Conservation (phyloP, 306 rosid genomes). For the Begonia fuchsioides region DNA sequence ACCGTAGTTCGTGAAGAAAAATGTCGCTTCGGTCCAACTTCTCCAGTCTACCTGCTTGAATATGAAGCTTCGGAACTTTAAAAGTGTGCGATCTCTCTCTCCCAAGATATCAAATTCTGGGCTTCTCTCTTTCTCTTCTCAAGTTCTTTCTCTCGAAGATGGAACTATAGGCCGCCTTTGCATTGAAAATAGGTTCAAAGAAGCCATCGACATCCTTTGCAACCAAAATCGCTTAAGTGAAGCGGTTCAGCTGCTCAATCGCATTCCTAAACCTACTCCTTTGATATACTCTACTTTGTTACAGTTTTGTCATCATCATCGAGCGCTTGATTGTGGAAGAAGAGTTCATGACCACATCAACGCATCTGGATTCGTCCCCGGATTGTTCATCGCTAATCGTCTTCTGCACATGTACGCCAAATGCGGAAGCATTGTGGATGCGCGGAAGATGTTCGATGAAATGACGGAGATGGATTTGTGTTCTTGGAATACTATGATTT, state of each 20-base stretch:
- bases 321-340: slow-evolving; percentile 40
- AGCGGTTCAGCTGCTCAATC: slow-evolving; percentile 29
- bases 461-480: slow-evolving; percentile 47
- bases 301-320: slow-evolving; percentile 25
- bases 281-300: slow-evolving; percentile 32
- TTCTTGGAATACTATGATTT: slow-evolving; percentile 58
- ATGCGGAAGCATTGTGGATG: slow-evolving; percentile 44
- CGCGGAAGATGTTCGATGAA: slow-evolving; percentile 39
- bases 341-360: slow-evolving; percentile 39
- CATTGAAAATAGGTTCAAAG: slow-evolving; percentile 20
- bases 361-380: slow-evolving; percentile 33
- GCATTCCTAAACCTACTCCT: slow-evolving; percentile 23
- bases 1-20: no score
- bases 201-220: slow-evolving; percentile 32
- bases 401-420: slow-evolving; percentile 31
- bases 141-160: slow-evolving; percentile 20
- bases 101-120: slow-evolving; percentile 5
- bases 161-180: slow-evolving; percentile 17
- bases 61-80: slow-evolving; percentile 9
- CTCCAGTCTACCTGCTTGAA: background rate
- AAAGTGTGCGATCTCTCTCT: background rate
- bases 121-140: slow-evolving; percentile 17
- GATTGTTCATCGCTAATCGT: slow-evolving; percentile 34
- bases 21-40: background rate
- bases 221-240: slow-evolving; percentile 31